A percentile compares a stretch with the other conserved stretches of the same genome.
Conservation (phyloP, 106 monocot species). For the Dendrobium officinale region DNA sequence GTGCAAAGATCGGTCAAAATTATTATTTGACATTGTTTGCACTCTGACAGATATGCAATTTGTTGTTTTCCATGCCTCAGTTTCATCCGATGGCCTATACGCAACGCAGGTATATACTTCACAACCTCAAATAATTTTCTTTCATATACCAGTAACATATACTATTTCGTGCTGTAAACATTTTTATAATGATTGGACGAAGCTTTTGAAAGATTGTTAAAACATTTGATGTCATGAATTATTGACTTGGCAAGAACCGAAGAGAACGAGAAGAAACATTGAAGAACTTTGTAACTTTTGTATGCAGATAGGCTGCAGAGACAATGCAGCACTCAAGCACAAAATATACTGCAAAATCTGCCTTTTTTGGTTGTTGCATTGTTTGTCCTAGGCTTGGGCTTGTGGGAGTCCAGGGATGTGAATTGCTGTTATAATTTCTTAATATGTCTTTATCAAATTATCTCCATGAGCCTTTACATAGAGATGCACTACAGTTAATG, state of each 20-base stretch:
- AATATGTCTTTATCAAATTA: not conserved
- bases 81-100: conserved; percentile 64
- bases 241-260: no score
- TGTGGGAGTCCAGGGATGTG: not conserved
- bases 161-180: not conserved
- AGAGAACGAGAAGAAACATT: no score
- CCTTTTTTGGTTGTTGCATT: no score
- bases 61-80: conserved; percentile 86
- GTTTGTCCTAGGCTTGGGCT: no score
- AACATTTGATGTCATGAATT: no score
- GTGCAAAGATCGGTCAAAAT: conserved; percentile 77
- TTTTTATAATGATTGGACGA: not conserved
- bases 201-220: no score
- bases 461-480: no score
- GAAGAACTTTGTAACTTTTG: not conserved
- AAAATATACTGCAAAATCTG: not conserved
- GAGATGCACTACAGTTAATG: no score
- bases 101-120: conserved; percentile 59
- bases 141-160: not conserved
- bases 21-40: conserved; percentile 87
- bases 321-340: not conserved
- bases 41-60: conserved; percentile 92
- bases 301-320: not conserved
- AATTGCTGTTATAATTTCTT: not conserved
- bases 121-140: not conserved